Evolutionary conservation across 371 early-diverging fungal genomes (phyloP), one percentile per base, ranked within the genome.

Genomic region (Mortierella sp.): DNA sequence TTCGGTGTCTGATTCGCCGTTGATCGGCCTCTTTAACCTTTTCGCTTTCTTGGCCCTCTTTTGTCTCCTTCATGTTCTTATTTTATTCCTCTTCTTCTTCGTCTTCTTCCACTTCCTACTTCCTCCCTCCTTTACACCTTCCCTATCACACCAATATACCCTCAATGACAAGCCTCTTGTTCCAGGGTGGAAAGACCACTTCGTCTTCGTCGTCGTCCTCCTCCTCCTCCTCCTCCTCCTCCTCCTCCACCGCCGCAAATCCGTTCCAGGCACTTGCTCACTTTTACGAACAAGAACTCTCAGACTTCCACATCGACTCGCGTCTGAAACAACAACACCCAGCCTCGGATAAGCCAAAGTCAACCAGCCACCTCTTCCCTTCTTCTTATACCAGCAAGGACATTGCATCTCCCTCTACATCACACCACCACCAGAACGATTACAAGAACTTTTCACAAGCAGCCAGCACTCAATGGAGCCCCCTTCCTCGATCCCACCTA

Each of bases 231-330:
- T 77, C 84, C 3, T 75, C 74, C 16, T 65, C 83, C 10, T 74
- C 79, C 27, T 63, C 83, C 0, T 56, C 76, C 10, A 16, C 60
- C 21, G 51, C 60, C 3, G 76, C 78, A 16, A 82, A 81, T 71
- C 82, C 86, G 6, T 72, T 85, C 80, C 79, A 71, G 75, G 81
- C 79, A 16, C 75, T 85, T 14, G 51, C 82, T 35, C 82, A 82
- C 72, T 82, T 85, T 79, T 85, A 85, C 35, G 86, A 85, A 38
- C 86, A 85, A 51, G 86, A 85, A 63, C 73, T 82, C 58, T 72
- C 75, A n/a, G 80, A 79, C n/a, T 60, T 63, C 10, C 74, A 78
- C 12, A 74, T 76, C 24, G 85, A 84, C 58, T 27, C 74, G 6
- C 74, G 74, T 3, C 77, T 79, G 3, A 71, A 35, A 49, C 27